phyloP scores from a whole-genome alignment of 2,329 filamentous ascomycete genomes.

The Trichoderma atroviride region DNA sequence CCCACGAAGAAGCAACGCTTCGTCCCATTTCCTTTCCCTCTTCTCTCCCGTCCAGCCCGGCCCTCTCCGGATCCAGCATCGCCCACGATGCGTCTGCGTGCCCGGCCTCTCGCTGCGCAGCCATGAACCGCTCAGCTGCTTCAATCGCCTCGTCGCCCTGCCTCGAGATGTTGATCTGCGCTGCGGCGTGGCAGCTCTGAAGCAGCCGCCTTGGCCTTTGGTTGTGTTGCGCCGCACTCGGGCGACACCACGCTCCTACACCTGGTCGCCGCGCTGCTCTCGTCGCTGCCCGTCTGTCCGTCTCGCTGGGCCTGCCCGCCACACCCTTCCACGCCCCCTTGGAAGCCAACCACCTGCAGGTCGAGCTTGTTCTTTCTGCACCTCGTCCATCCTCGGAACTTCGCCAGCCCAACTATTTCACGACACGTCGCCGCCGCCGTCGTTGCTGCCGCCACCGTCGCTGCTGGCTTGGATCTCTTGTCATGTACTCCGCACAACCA shows the following conservation, averaged over 20 bases:
- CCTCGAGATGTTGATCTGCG: constrained; percentile 2
- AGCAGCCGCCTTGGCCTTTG: constrained; percentile 25
- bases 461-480: constrained; percentile 35
- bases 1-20: neutral
- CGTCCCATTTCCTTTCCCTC: constrained; percentile 1
- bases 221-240: constrained; percentile 26
- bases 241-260: constrained; percentile 14
- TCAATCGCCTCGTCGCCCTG: neutral
- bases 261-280: constrained; percentile 4
- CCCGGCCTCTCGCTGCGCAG: constrained; percentile 5
- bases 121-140: neutral
- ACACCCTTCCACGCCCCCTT: constrained; percentile 31
- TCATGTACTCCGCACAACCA: constrained; percentile 51
- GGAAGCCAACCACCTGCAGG: constrained; percentile 53
- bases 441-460: constrained; percentile 40
- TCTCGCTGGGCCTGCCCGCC: constrained; percentile 23
- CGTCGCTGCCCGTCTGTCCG: constrained; percentile 11
- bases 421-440: constrained; percentile 62
- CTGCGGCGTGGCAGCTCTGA: constrained; percentile 6
- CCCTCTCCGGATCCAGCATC: constrained; percentile 7
- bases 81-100: neutral
- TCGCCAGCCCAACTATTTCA: constrained; percentile 59
- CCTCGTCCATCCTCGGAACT: constrained; percentile 45
- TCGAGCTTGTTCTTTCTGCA: constrained; percentile 49
- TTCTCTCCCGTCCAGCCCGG: neutral